Base-by-base conservation (phyloP, 345 rosid genomes). In the Populus davidiana region DNA sequence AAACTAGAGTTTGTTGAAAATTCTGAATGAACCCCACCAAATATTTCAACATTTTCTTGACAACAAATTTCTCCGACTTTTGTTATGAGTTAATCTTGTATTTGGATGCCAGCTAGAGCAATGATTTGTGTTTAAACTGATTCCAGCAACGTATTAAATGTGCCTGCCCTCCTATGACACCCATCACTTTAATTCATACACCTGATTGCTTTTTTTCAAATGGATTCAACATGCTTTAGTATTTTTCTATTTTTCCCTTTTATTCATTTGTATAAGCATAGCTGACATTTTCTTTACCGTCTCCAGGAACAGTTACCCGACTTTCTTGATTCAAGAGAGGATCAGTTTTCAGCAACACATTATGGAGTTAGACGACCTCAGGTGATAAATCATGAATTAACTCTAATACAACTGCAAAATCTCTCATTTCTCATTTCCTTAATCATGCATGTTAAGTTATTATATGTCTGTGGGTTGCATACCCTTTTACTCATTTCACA, bases 301-400 rank as follows among this genome's bases (percentile, higher is more conserved):
- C 63, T 43, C 10, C 84, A 96, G 99, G 97, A 96, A 49, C 87
- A 73, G 16, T 82, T 88, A 86, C 77, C 86, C 50, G 91, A 83
- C 71, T 83, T 87, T 74, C 83, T 81, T 52, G 93, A 91, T 75
- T 50, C 72, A 23, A 90, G 91, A 78, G 93, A 91, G 72, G 78
- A 84, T 61, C 85, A 78, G 50, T 80, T 81, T 82, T 74, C 79
- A 63, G 86, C 87, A 68, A 52, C 77, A 71, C 82, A 80, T 82
- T 75, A 82, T 71, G 85, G 85, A 68, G 81, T 82, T 71, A 92
- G 85, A 83, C 84, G 89, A 72, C 80, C 70, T 47, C 90, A 75
- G 84, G 99, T 93, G 79, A 89, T 86, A 81, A 20, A 65, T 65
- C 59, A 62, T 69, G 70, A 5, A 47, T 56, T 6, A 5, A 52